Base-by-base conservation (phyloP, 1,284 basidiomycete species). In the Takashimella tepidaria region DNA sequence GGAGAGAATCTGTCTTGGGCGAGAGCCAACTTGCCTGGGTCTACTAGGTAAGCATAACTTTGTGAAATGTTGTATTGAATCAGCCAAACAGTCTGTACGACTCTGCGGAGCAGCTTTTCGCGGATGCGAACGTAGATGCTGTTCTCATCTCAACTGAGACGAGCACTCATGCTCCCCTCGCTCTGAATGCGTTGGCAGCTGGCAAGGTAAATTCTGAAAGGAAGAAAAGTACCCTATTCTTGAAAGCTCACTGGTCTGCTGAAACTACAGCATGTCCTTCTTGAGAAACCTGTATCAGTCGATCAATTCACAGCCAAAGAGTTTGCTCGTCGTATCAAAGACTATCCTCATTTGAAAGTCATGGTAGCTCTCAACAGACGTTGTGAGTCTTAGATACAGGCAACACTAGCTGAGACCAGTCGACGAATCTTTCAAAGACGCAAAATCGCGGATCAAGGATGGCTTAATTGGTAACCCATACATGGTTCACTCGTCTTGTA, bases 261-360 rank as follows among this genome's bases (percentile, higher is more conserved):
- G 10, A 37, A 8, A 8, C 10, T 16, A 16, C 45, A 59, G 62
- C 68, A 72, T 48, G 63, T 70, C 5, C 57, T 72, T 5, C 46
- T 64, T 5, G 70, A 71, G 58, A 72, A 72, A 50, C 70, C 70
- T 16, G 67, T 72, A 43, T 58, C 65, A 0, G 56, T 69, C 19
- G 66, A 69, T 47, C 37, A 67, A 11, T 58, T 60, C 23, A 54
- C 50, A 11, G 53, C 66, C 10, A 41, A 56, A 4, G 43, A 47
- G 3, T 66, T 72, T 2, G 58, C 70, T 3, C 58, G 56, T 13
- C 62, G 53, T 10, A 59, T 57, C 2, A 52, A 62, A 22, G 46
- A 50, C 2, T 24, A 57, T 31, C 61, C 67, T 2, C 27, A 61
- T n/a, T 31, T 71, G 25, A 70, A 70, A 43, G 53, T 65, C 21